A percentile compares a stretch with the other conserved stretches of the same genome.
Evolutionary conservation across 192 early-diverging fungal genomes (phyloP).

Genomic region (Gigaspora rosea): DNA sequence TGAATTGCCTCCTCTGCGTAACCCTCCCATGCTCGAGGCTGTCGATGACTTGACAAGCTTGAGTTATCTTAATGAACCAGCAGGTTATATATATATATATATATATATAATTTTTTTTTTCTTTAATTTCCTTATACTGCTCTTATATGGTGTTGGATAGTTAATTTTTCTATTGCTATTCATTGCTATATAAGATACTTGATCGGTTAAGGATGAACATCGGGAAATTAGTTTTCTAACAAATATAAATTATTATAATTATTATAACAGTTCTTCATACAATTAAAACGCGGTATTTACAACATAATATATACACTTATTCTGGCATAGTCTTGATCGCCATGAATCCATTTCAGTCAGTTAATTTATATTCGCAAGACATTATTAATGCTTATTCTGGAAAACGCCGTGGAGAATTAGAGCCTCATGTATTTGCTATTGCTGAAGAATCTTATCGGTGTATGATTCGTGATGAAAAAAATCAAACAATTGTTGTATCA

Average conservation of each 20-base stretch:
- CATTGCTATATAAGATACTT: too few species aligned
- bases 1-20: conserved; percentile 87
- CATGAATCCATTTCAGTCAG: conserved; percentile 90
- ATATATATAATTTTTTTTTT: neutral
- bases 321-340: conserved; percentile 98
- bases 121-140: neutral
- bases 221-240: too few species aligned
- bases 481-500: conserved; percentile 98
- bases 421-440: conserved; percentile 98
- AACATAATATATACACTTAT: conserved; percentile 98
- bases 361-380: conserved; percentile 89
- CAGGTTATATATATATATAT: conserved; percentile 41
- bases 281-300: conserved; percentile 84
- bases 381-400: conserved; percentile 93
- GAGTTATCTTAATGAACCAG: conserved; percentile 94
- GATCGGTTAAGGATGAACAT: too few species aligned
- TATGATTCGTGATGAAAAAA: conserved; percentile 89
- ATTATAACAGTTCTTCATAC: conserved; percentile 79
- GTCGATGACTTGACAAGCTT: conserved; percentile 92
- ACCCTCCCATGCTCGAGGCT: conserved; percentile 87
- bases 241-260: neutral
- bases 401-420: conserved; percentile 87
- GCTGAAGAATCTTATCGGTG: conserved; percentile 96
- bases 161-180: too few species aligned
- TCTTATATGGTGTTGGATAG: too few species aligned